A percentile compares a stretch with the other conserved stretches of the same genome.
Evolutionary conservation across 208 protist species (phyloP).

Genomic region (Leishmania guyanensis): DNA sequence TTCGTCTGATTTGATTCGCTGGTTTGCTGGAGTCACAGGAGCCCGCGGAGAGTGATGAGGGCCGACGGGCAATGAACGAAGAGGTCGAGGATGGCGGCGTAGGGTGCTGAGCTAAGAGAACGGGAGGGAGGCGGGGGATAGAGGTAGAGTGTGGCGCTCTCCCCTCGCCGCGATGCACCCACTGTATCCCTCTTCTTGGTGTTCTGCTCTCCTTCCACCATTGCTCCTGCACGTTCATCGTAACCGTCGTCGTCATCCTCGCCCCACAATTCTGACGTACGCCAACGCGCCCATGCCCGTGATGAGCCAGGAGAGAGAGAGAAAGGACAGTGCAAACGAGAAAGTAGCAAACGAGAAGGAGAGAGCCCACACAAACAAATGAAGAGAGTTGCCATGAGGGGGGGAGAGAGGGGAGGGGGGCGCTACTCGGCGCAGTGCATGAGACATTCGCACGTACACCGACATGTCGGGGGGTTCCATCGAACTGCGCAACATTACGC

Average conservation of each 20-base stretch:
- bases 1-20: background rate
- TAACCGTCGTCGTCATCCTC: too few relatives aligned
- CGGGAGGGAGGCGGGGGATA: too few relatives aligned
- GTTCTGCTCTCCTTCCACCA: too few relatives aligned
- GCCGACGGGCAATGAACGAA: background rate
- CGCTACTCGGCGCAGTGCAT: background rate
- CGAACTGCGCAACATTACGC: background rate
- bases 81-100: background rate
- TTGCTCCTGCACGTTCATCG: too few relatives aligned
- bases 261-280: too few relatives aligned
- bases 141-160: too few relatives aligned
- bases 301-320: background rate
- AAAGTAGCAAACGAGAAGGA: constrained; percentile 13
- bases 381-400: constrained; percentile 11
- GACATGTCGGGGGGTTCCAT: too few relatives aligned
- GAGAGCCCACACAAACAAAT: constrained; percentile 13
- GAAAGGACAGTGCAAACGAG: background rate
- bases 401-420: constrained; percentile 10
- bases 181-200: too few relatives aligned
- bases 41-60: background rate
- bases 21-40: too few relatives aligned
- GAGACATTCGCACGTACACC: background rate
- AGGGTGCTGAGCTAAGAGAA: background rate
- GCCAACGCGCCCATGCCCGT: too few relatives aligned
- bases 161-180: too few relatives aligned